These are phyloP conservation scores for Schwanniomyces pseudopolymorphus DNA, from an alignment of 805 yeast genomes.

Conservation along the genomic window DNA sequence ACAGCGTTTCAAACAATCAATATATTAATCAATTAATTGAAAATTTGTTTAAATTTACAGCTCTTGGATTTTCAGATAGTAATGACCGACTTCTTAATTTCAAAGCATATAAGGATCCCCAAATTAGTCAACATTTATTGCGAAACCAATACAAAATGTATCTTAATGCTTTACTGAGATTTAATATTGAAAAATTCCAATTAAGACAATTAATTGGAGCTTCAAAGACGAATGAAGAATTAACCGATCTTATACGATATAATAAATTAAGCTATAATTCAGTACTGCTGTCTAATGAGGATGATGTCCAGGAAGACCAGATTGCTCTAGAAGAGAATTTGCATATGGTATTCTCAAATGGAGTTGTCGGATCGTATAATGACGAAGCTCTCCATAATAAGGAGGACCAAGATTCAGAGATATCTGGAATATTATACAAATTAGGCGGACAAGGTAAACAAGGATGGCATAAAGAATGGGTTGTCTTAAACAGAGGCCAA, in stretches of 20 bases:
- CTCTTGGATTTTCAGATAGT: conserved; percentile 13
- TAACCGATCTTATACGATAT: conserved; percentile 29
- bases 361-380: conserved; percentile 3
- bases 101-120: conserved; percentile 8
- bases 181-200: conserved; percentile 41
- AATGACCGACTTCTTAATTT: conserved; percentile 14
- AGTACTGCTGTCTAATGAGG: conserved; percentile 8
- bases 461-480: conserved; percentile 92
- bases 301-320: conserved; percentile 3
- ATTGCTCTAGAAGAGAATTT: conserved; percentile 24
- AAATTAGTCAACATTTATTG: conserved; percentile 9
- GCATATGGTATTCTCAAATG: conserved; percentile 27
- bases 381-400: neutral
- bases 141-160: conserved; percentile 27
- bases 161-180: conserved; percentile 32
- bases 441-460: conserved; percentile 60
- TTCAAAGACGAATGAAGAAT: conserved; percentile 37
- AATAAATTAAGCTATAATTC: conserved; percentile 20
- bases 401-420: conserved; percentile 28
- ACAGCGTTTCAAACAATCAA: conserved; percentile 36
- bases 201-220: conserved; percentile 43
- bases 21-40: conserved; percentile 39
- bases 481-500: conserved; percentile 66
- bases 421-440: conserved; percentile 54
- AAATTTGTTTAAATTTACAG: conserved; percentile 33